Percentiles rank a stretch among this genome's conserved stretches.
These are phyloP conservation scores for Cenchrus fungigraminus DNA, from an alignment of 176 grass and related monocot genomes.

Conservation along the genomic window DNA sequence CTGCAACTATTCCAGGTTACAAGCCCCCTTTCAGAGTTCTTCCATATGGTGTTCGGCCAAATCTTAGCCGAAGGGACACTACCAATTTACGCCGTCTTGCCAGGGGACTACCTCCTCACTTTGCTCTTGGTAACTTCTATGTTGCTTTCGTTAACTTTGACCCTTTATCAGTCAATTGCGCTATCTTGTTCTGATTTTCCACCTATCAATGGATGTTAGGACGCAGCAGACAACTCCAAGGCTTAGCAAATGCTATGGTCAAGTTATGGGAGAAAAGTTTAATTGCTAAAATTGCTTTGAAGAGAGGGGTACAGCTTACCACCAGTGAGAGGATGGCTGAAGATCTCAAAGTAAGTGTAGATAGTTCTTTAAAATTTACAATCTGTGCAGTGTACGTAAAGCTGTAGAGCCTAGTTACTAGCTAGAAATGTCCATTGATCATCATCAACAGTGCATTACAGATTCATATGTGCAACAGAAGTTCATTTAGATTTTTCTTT, in stretches of 20 bases:
- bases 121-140: constrained; percentile 76
- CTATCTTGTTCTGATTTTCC: constrained; percentile 21
- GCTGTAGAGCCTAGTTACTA: background rate
- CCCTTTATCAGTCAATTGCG: background rate
- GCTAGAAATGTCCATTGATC: constrained; percentile 21
- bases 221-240: constrained; percentile 90
- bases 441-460: background rate
- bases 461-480: constrained; percentile 26
- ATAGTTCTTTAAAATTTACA: constrained; percentile 5
- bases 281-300: constrained; percentile 91
- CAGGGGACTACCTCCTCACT: constrained; percentile 84
- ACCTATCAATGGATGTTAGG: constrained; percentile 52
- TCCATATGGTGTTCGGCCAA: constrained; percentile 69
- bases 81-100: constrained; percentile 83
- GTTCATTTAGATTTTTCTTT: constrained; percentile 6
- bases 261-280: constrained; percentile 95
- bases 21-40: constrained; percentile 89
- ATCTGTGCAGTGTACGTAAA: background rate
- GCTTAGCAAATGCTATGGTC: constrained; percentile 79
- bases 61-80: constrained; percentile 67
- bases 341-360: constrained; percentile 81
- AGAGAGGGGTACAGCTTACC: constrained; percentile 88
- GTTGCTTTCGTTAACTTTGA: constrained; percentile 32
- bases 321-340: constrained; percentile 97
- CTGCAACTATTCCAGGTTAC: constrained; percentile 63